These are phyloP conservation scores for Scenedesmus sp. DNA, from an alignment of 163 green algal genomes.

Conservation along the genomic window DNA sequence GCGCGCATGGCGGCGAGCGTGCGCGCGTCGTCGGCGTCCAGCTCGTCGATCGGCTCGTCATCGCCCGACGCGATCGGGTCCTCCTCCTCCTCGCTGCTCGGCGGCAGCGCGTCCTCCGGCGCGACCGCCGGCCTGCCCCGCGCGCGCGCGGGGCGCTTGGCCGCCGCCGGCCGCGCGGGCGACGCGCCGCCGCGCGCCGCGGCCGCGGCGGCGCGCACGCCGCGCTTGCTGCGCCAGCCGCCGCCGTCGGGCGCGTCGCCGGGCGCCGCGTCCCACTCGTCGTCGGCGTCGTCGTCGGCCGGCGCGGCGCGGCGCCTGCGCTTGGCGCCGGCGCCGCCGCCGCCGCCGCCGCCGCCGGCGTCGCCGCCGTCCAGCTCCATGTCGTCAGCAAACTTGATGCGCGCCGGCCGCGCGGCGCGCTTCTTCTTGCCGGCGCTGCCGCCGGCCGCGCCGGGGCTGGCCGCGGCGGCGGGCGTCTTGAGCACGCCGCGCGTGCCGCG, in stretches of 20 bases:
- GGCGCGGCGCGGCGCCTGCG: background rate
- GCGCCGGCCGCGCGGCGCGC: background rate
- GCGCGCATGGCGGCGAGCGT: background rate
- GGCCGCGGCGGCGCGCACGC: background rate
- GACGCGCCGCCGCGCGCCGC: background rate
- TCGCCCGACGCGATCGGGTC: slow-evolving; percentile 21
- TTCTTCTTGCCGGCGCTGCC: background rate
- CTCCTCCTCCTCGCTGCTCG: background rate
- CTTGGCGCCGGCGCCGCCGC: background rate
- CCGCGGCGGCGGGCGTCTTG: slow-evolving; percentile 4
- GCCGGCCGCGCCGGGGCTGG: too few relatives aligned
- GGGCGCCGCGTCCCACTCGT: background rate
- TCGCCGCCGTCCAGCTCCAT: slow-evolving; percentile 1
- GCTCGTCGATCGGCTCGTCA: background rate
- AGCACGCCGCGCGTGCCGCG: slow-evolving; percentile 27
- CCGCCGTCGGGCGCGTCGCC: background rate
- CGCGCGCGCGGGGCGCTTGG: background rate
- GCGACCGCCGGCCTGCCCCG: background rate
- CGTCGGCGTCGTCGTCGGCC: background rate
- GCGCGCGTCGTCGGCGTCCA: background rate
- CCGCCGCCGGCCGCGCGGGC: background rate
- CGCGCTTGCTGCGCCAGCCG: background rate
- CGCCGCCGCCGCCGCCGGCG: background rate
- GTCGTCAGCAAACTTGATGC: slow-evolving; percentile 34
- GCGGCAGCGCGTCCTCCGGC: slow-evolving; percentile 3